Base-by-base conservation (phyloP, 805 yeast species). In the Candida awuae region DNA sequence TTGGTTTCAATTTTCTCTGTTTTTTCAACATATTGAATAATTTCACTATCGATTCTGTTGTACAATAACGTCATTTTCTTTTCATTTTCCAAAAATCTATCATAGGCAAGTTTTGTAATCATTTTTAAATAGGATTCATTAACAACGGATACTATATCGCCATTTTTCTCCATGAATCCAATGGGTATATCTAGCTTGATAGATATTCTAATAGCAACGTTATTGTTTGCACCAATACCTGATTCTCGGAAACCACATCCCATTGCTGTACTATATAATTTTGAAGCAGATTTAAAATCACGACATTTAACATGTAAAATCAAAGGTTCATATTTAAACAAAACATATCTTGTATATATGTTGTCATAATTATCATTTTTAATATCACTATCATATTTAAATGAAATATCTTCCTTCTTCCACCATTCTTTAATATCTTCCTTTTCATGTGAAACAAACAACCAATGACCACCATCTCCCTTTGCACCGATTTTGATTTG, bases 401-500 rank as follows among this genome's bases (percentile, higher is more conserved):
- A 63, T 14, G 49, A 52, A 10, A 61, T 50, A 6, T 19, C n/a
- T 6, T 19, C 12, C 13, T 21, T 15, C 39, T 65, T 56, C 47
- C 68, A 56, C 85, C 85, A 79, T 13, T 63, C 55, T 1, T 53
- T 48, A 7, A 81, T 62, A 16, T 71, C 62, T 2, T 50, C 45
- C 3, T 67, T 63, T 32, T 80, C 77, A 53, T 86, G 95, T 0
- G 86, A 73, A 2, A 86, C 85, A 62, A 73, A 85, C 10, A 84
- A 53, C 95, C 95, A 86, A 41, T 68, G 68, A 0, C 95, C 95
- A 34, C 86, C 84, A 37, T 77, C 75, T 8, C 95, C 95, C 53
- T 86, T 86, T 4, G 94, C 85, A 1, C 94, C 92, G 13, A 81
- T 72, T 49, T 73, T 67, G 6, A 29, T 15, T n/a, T 20, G 17